phyloP scores from a whole-genome alignment of 2,329 filamentous ascomycete genomes.

The Aphanoascus verrucosus region DNA sequence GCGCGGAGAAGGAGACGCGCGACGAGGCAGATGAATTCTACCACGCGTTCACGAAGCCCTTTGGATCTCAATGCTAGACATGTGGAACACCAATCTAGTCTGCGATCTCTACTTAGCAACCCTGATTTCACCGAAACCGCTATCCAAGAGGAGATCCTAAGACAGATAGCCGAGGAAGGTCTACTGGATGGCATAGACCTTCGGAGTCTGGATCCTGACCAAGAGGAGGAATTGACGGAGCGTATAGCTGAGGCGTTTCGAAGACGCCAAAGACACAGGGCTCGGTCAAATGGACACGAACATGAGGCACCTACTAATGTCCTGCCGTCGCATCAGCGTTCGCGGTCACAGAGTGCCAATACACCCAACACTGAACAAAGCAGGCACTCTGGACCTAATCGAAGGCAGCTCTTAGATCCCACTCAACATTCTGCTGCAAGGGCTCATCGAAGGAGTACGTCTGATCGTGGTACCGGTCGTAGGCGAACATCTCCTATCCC shows the following conservation, averaged over 20 bases:
- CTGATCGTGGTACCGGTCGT: conserved; percentile 26
- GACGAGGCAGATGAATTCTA: conserved; percentile 18
- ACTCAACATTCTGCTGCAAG: conserved; percentile 18
- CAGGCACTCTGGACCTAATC: not conserved
- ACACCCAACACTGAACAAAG: not conserved
- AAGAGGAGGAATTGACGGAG: conserved; percentile 83
- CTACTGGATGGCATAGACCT: conserved; percentile 79
- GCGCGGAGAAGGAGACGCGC: conserved; percentile 25
- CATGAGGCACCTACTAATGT: not conserved
- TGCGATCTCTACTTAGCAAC: conserved; percentile 72
- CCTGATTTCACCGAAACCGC: conserved; percentile 61
- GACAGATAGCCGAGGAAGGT: conserved; percentile 80
- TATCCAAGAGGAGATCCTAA: conserved; percentile 76
- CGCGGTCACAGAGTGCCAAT: not conserved
- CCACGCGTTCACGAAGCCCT: conserved; percentile 16
- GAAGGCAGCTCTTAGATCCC: conserved; percentile 28
- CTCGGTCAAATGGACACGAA: conserved; percentile 15
- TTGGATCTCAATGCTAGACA: conserved; percentile 39
- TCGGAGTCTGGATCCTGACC: conserved; percentile 69
- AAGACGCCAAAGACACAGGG: conserved; percentile 48
- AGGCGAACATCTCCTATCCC: conserved; percentile 26
- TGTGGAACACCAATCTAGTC: conserved; percentile 79
- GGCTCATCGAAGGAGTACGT: conserved; percentile 28
- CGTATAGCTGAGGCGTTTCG: conserved; percentile 83
- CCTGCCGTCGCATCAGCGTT: not conserved